Evolutionary conservation across 305 asterid species (phyloP).

Genomic region (Salvia sclarea): DNA sequence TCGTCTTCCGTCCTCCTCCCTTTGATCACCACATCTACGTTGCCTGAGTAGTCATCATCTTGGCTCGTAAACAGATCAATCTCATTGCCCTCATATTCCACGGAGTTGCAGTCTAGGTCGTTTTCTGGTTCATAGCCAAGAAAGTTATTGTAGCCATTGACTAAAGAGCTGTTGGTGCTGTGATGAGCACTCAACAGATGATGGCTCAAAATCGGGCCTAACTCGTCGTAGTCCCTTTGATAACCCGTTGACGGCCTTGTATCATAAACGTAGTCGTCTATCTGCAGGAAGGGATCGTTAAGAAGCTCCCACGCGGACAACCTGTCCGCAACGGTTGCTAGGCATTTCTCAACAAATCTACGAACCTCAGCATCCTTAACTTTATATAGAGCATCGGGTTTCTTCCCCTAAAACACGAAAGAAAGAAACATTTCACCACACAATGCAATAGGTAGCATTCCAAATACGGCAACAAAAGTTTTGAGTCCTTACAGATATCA

Average conservation of each 20-base stretch:
- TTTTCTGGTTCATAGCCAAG: constrained; percentile 51
- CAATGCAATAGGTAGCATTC: neutral
- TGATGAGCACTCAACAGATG: constrained; percentile 50
- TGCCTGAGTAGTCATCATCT: constrained; percentile 58
- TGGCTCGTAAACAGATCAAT: constrained; percentile 49
- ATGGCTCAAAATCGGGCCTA: constrained; percentile 43
- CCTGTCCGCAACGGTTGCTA: constrained; percentile 68
- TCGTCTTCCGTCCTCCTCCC: constrained; percentile 66
- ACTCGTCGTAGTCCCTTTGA: constrained; percentile 47
- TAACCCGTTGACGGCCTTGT: constrained; percentile 41
- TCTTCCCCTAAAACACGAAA: constrained; percentile 60
- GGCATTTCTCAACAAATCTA: constrained; percentile 83
- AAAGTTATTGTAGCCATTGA: constrained; percentile 52
- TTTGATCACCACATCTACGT: constrained; percentile 58
- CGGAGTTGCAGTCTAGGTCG: constrained; percentile 44
- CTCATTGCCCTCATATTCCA: constrained; percentile 49
- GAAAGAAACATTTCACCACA: neutral
- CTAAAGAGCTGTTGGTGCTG: constrained; percentile 43
- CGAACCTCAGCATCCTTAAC: constrained; percentile 78
- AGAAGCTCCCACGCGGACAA: constrained; percentile 86
- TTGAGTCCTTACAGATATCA: constrained; percentile 56
- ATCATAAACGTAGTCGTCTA: constrained; percentile 52
- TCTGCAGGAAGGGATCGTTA: constrained; percentile 74
- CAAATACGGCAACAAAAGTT: neutral
- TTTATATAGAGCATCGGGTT: constrained; percentile 76